These are phyloP conservation scores for Teunomyces atbi DNA, from an alignment of 805 yeast genomes.

Conservation along the genomic window DNA sequence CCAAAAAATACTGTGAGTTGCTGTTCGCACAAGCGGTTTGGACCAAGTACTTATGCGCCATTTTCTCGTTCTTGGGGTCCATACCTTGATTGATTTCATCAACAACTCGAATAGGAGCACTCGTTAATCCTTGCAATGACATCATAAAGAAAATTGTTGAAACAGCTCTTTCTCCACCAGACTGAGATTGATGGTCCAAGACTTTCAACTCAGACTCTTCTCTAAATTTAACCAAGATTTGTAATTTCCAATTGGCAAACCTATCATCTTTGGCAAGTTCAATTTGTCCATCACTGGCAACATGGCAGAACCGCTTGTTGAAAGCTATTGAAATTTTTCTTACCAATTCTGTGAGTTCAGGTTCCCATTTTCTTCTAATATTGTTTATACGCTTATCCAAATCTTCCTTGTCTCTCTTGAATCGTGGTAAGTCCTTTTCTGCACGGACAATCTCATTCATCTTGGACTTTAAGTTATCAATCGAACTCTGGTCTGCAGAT, in stretches of 20 bases:
- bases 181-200: constrained; percentile 83
- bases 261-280: constrained; percentile 51
- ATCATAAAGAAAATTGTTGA: constrained; percentile 88
- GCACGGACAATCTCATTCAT: constrained; percentile 33
- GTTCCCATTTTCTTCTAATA: constrained; percentile 57
- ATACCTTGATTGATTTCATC: constrained; percentile 99
- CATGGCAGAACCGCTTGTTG: constrained; percentile 60
- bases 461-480: constrained; percentile 39
- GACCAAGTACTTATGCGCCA: constrained; percentile 82
- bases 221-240: constrained; percentile 82
- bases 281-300: constrained; percentile 88
- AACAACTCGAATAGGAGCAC: constrained; percentile 90
- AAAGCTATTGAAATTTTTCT: constrained; percentile 61
- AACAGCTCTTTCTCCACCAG: constrained; percentile 98
- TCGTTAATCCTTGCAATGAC: constrained; percentile 83
- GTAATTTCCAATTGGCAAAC: constrained; percentile 76
- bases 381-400: constrained; percentile 36
- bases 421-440: constrained; percentile 38
- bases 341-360: constrained; percentile 54
- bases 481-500: constrained; percentile 36
- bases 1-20: constrained; percentile 81
- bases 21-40: constrained; percentile 65
- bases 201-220: constrained; percentile 67
- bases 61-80: constrained; percentile 90
- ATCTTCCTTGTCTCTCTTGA: constrained; percentile 20